A percentile compares a stretch with the other conserved stretches of the same genome.
Evolutionary conservation across 495 filamentous ascomycete species (phyloP).

Genomic region (Jackrogersella minutella): DNA sequence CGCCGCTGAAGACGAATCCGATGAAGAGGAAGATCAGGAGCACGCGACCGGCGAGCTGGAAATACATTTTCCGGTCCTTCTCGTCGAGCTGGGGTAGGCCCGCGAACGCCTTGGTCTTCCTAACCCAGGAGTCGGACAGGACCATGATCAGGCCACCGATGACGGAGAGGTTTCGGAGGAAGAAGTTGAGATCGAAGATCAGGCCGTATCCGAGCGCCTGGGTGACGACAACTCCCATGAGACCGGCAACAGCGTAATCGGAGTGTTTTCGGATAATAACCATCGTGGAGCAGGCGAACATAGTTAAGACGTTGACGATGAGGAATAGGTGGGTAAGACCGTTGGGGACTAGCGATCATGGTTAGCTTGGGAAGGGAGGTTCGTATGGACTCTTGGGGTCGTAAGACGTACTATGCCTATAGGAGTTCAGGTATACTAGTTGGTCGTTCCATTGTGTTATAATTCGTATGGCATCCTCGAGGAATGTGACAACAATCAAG

Average conservation of each 20-base stretch:
- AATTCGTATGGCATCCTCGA: slow-evolving; percentile 95
- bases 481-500: slow-evolving; percentile 96
- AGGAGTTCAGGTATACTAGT: slow-evolving; percentile 89
- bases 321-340: slow-evolving; percentile 96
- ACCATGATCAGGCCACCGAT: slow-evolving; percentile 98
- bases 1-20: slow-evolving; percentile 93
- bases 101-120: slow-evolving; percentile 95
- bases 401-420: slow-evolving; percentile 80
- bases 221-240: slow-evolving; percentile 90
- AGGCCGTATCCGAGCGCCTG: slow-evolving; percentile 97
- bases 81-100: slow-evolving; percentile 93
- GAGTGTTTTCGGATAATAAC: slow-evolving; percentile 92
- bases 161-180: slow-evolving; percentile 97
- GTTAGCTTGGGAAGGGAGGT: slow-evolving; percentile 26
- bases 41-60: slow-evolving; percentile 96
- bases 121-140: slow-evolving; percentile 95
- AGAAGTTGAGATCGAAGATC: slow-evolving; percentile 99
- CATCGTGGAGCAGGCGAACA: slow-evolving; percentile 80
- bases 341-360: slow-evolving; percentile 70
- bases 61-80: slow-evolving; percentile 99
- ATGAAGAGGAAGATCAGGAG: slow-evolving; percentile 96
- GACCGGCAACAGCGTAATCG: slow-evolving; percentile 88
- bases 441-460: slow-evolving; percentile 98
- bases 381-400: slow-evolving; percentile 13
- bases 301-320: slow-evolving; percentile 86